Evolutionary conservation across 306 rosid genomes (phyloP), one percentile per base, ranked within the genome.

Genomic region (Cicer yamashitae): DNA sequence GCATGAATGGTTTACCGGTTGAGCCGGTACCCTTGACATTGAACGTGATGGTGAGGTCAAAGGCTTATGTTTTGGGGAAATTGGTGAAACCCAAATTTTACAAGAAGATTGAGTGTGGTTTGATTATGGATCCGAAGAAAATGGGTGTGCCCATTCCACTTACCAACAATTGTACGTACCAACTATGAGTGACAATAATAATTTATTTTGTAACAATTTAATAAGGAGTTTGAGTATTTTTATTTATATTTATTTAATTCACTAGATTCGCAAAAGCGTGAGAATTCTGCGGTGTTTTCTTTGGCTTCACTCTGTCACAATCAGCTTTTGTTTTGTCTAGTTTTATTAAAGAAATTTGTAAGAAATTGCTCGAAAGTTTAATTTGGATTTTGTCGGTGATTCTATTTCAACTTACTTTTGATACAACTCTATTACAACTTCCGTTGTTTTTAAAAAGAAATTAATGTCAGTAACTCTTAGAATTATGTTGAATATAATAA

Each of bases 21-120:
- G 79, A 85, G 13, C 56, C 86, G 50, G 92, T 94, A 11, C 81
- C 90, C 0, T 74, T 94, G 69, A 83, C 39, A 8, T 78, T 94
- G 50, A 76, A 40, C 52, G 81, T 94, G 76, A 71, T 77, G 87
- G 86, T 94, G n/a, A 79, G 87, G 67, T 86, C 96, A 1, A 87
- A 77, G 82, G 98, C 88, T 46, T 71, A 86, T 78, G 97, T 91
- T 11, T 75, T 94, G 88, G 97, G 98, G 2, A 76, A 81, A 61
- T 50, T 91, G 79, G 97, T 94, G 68, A 90, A 90, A 73, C 94
- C 93, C 2, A 94, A 80, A 84, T 94, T 94, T 87, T 72, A 78
- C 77, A 86, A 77, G 84, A 90, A 82, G 74, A 81, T 90, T 10
- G 85, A 83, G 17, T 94, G 98, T 80, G 70, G 58, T 0, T 78